A percentile compares a stretch with the other conserved stretches of the same genome.
These are phyloP conservation scores for Chalaropsis thielavioides DNA, from an alignment of 2,329 filamentous ascomycete genomes.

Conservation along the genomic window DNA sequence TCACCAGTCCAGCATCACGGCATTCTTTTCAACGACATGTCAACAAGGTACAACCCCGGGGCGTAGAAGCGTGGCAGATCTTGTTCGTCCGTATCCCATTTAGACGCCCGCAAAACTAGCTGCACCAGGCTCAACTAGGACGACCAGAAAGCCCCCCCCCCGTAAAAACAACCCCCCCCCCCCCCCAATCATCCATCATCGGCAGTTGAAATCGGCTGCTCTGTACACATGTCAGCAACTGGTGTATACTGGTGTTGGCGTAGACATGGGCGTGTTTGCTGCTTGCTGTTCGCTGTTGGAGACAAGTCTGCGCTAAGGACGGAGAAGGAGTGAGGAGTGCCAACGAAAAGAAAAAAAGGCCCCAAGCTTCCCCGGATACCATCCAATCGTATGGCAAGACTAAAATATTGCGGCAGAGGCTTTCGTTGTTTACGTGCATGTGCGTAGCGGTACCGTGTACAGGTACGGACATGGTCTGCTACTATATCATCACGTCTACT, in stretches of 20 bases:
- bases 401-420: too few relatives aligned
- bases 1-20: neutral
- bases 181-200: neutral
- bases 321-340: neutral
- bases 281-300: too few relatives aligned
- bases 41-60: neutral
- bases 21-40: neutral
- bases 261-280: too few relatives aligned
- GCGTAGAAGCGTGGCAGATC: neutral
- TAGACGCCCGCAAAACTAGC: neutral
- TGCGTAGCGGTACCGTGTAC: too few relatives aligned
- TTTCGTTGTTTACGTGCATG: too few relatives aligned
- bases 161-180: too few relatives aligned
- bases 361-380: neutral
- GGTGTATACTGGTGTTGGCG: too few relatives aligned
- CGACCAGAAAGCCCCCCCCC: neutral
- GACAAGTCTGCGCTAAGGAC: neutral
- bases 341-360: neutral
- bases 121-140: neutral
- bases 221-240: neutral
- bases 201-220: neutral
- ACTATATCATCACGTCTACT: neutral
- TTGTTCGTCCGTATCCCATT: neutral
- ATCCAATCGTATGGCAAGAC: neutral
- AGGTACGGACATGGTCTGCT: neutral